A percentile compares a stretch with the other conserved stretches of the same genome.
Conservation (phyloP, 768 basidiomycete genomes). For the Leucosporidium scottii region DNA sequence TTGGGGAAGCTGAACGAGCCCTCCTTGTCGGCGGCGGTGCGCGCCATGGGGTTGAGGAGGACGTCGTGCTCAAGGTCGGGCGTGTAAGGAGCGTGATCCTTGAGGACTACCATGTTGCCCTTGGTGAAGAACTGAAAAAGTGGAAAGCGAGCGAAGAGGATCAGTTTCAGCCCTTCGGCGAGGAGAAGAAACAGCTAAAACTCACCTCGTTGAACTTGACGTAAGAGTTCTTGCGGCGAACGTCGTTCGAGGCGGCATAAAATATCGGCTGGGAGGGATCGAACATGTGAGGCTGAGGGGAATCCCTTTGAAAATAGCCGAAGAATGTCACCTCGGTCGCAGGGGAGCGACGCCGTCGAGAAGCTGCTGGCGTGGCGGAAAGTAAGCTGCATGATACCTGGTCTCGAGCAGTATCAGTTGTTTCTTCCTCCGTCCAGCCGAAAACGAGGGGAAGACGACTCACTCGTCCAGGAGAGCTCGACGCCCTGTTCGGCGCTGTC, state of each 20-base stretch:
- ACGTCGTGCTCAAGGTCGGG: constrained; percentile 78
- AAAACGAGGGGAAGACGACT: too few species aligned
- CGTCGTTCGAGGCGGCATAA: constrained; percentile 65
- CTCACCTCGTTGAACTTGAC: constrained; percentile 37
- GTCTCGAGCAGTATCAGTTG: too few species aligned
- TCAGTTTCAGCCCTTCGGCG: constrained; percentile 2
- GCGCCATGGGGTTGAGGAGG: constrained; percentile 84
- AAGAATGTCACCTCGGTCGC: too few species aligned
- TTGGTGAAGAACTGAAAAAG: constrained; percentile 15
- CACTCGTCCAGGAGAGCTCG: too few species aligned
- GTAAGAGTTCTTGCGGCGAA: constrained; percentile 61
- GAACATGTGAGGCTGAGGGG: too few species aligned
- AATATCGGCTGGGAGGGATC: constrained; percentile 64
- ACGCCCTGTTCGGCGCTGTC: too few species aligned
- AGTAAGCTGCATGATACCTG: too few species aligned
- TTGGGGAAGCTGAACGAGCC: constrained; percentile 74
- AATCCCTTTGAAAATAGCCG: too few species aligned
- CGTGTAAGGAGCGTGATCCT: constrained; percentile 82
- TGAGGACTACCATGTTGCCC: constrained; percentile 70
- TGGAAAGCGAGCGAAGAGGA: constrained; percentile 11
- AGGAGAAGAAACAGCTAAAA: background rate
- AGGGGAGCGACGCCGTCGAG: too few species aligned
- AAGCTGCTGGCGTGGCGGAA: too few species aligned
- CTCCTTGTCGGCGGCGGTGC: constrained; percentile 69
- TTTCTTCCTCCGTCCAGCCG: too few species aligned